Evolutionary conservation across 148 eudicot genomes (phyloP).

Genomic region (Polygonum maritimum): DNA sequence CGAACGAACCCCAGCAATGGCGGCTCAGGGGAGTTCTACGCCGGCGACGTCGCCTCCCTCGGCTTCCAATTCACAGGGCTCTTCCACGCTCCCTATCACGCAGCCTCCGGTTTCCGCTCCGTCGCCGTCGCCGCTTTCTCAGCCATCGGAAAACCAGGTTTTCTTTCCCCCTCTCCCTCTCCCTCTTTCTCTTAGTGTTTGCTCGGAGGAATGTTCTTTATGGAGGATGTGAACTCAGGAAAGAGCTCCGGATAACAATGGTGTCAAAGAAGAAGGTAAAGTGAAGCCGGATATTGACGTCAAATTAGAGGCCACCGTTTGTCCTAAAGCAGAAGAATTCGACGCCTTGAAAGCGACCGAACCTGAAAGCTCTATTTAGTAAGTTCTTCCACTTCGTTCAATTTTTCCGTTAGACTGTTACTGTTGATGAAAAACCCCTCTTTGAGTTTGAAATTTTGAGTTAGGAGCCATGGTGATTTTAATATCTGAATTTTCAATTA

Average conservation of each 20-base stretch:
- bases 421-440: not conserved
- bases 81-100: not conserved
- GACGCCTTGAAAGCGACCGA: slow-evolving; percentile 3
- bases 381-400: not conserved
- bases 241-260: not conserved
- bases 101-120: not conserved
- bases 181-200: not conserved
- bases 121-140: not conserved
- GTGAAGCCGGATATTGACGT: slow-evolving; percentile 7
- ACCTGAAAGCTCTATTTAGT: not conserved
- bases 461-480: not conserved
- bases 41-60: slow-evolving; percentile 10
- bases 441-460: not conserved
- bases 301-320: slow-evolving; percentile 5
- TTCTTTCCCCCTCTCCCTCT: not conserved
- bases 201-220: not conserved
- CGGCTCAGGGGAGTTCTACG: slow-evolving; percentile 10
- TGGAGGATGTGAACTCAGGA: slow-evolving; percentile 5
- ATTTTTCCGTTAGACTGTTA: not conserved
- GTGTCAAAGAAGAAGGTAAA: not conserved
- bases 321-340: not conserved
- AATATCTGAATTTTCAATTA: not conserved
- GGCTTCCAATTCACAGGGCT: slow-evolving; percentile 10
- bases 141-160: slow-evolving; percentile 1
- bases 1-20: not conserved